Base-by-base conservation (phyloP, 345 rosid species). In the Viola odorata region DNA sequence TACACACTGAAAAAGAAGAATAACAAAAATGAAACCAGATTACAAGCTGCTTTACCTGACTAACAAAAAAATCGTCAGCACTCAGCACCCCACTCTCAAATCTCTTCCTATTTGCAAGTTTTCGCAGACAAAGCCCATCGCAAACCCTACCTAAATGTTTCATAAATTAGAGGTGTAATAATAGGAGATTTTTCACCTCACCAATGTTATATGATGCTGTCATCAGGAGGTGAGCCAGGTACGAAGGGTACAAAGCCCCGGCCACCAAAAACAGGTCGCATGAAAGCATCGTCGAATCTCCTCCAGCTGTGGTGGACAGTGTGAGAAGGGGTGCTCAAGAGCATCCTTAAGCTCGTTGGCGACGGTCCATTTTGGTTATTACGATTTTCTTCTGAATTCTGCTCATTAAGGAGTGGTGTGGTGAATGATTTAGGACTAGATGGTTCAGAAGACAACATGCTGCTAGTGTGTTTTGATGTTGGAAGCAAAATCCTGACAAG, bases 251-350 rank as follows among this genome's bases (percentile, higher is more conserved):
- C 79, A 5, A 89, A 82, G n/a, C 98, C 98, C 9, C 96, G 71
- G 37, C 98, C 97, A 4, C 97, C 97, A 55, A 89, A 92, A 38
- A 81, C 82, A 4, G 91, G 97, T 55, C 98, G 69, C 98, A 89
- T 92, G 81, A 87, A 85, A n/a, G 81, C 75, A 4, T 92, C 55
- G 10, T 92, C 98, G 0, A 89, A 87, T 65, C 66, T 79, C 51
- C 96, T 80, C 97, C 96, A 90, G 47, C 86, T 85, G 55, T 85
- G 75, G 68, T 92, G 99, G 58, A 90, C 81, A 1, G 82, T 80
- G 70, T 78, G 84, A 6, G 94, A 84, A 13, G 97, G 99, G 62
- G 81, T 72, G 7, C 81, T 77, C 39, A 71, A 69, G 37, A 90
- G 75, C 90, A 82, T 86, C 55, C 75, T 64, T 3, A 82, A n/a